These are phyloP conservation scores for Ceratocystis eucalypticola DNA, from an alignment of 2,329 filamentous ascomycete species.

Conservation along the genomic window DNA sequence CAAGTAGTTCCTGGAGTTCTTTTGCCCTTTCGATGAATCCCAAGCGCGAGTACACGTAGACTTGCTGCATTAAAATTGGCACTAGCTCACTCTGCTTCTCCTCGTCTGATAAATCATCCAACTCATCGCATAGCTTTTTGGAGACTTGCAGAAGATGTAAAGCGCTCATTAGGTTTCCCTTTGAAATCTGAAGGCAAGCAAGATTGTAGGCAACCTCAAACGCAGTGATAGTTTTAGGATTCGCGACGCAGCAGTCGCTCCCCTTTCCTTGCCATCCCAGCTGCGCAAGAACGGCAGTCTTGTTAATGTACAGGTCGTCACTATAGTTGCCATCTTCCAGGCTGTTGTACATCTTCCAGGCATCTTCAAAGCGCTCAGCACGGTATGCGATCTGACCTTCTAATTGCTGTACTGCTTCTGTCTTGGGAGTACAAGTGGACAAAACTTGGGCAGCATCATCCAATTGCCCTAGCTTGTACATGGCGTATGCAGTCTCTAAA, in stretches of 20 bases:
- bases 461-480: conserved; percentile 65
- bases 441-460: conserved; percentile 38
- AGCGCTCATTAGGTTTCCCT: conserved; percentile 51
- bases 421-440: background rate
- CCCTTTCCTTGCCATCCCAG: conserved; percentile 52
- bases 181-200: conserved; percentile 58
- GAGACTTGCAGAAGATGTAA: conserved; percentile 56
- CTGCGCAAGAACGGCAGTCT: conserved; percentile 58
- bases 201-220: conserved; percentile 76
- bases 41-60: conserved; percentile 54
- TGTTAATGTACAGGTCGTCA: conserved; percentile 64
- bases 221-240: conserved; percentile 34
- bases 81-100: conserved; percentile 63
- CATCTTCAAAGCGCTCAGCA: conserved; percentile 56
- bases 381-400: conserved; percentile 60
- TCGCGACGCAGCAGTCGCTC: conserved; percentile 19
- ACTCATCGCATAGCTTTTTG: conserved; percentile 54
- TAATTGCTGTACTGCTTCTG: conserved; percentile 37
- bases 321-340: conserved; percentile 43
- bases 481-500: conserved; percentile 66
- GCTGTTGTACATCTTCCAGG: conserved; percentile 48
- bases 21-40: conserved; percentile 54
- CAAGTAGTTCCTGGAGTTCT: conserved; percentile 47
- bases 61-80: conserved; percentile 63
- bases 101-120: conserved; percentile 58